Evolutionary conservation across 1,139 yeast genomes (phyloP).

Genomic region (Geotrichum aggregatum): DNA sequence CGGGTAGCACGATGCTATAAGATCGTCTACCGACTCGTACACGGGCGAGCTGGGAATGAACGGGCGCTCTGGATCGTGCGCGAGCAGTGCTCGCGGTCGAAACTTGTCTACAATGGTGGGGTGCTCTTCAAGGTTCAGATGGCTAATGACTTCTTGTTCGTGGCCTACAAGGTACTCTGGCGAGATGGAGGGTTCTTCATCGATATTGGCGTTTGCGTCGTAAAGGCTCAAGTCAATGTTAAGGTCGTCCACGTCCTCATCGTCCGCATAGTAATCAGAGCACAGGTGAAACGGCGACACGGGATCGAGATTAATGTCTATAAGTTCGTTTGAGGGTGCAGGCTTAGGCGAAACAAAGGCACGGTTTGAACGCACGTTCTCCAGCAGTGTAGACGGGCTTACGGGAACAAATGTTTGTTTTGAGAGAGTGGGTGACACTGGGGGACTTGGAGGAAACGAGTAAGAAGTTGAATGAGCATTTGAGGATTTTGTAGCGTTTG

Average conservation of each 20-base stretch:
- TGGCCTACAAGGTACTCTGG: conserved; percentile 26
- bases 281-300: conserved; percentile 26
- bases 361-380: not conserved
- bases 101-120: conserved; percentile 29
- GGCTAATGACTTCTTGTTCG: conserved; percentile 25
- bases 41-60: conserved; percentile 29
- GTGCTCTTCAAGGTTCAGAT: conserved; percentile 27
- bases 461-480: not conserved
- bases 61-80: conserved; percentile 31
- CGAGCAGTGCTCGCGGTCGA: conserved; percentile 30
- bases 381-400: not conserved
- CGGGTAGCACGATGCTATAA: conserved; percentile 28
- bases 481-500: not conserved
- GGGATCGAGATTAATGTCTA: conserved; percentile 28
- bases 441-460: not conserved
- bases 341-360: conserved; percentile 20
- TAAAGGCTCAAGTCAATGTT: not conserved
- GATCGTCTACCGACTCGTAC: conserved; percentile 27
- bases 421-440: not conserved
- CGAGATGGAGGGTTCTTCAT: conserved; percentile 13
- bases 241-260: conserved; percentile 4
- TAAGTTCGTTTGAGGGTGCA: conserved; percentile 23
- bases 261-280: conserved; percentile 16
- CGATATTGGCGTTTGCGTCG: not conserved
- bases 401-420: not conserved